Evolutionary conservation across 2,329 filamentous ascomycete species (phyloP).

Genomic region (Aspergillus hortae): DNA sequence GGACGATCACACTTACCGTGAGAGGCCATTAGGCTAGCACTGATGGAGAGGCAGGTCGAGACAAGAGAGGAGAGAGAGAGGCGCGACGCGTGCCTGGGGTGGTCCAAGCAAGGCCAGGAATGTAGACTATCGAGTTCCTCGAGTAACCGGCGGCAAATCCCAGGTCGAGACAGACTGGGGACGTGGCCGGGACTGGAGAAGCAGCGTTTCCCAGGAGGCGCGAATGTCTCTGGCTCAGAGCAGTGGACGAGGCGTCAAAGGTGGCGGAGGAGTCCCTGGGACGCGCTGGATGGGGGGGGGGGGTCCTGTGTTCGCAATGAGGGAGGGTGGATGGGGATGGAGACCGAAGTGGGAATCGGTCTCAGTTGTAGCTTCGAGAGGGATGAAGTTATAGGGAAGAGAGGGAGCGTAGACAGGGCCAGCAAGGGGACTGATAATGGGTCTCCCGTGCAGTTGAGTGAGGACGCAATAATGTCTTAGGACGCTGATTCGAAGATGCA

Average conservation of each 20-base stretch:
- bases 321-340: too few species aligned
- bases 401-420: slow-evolving; percentile 2
- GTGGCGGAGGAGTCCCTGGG: slow-evolving; percentile 1
- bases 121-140: slow-evolving; percentile 36
- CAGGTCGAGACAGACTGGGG: slow-evolving; percentile 3
- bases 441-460: slow-evolving; percentile 1
- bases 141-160: slow-evolving; percentile 29
- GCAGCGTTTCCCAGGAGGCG: slow-evolving; percentile 17
- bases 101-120: slow-evolving; percentile 40
- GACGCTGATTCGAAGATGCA: neutral
- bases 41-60: slow-evolving; percentile 14
- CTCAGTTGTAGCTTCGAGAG: slow-evolving; percentile 4
- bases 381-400: slow-evolving; percentile 4
- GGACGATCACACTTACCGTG: slow-evolving; percentile 36
- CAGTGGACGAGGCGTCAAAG: slow-evolving; percentile 3
- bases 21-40: slow-evolving; percentile 32
- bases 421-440: slow-evolving; percentile 9
- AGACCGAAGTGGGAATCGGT: neutral
- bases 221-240: slow-evolving; percentile 19
- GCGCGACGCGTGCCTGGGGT: slow-evolving; percentile 37
- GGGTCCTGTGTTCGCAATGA: neutral
- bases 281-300: too few species aligned
- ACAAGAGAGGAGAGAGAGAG: slow-evolving; percentile 17
- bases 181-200: slow-evolving; percentile 2
- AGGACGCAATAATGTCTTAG: slow-evolving; percentile 19